A percentile compares a stretch with the other conserved stretches of the same genome.
Conservation (phyloP, 805 yeast species). For the Citeromyces matritensis region DNA sequence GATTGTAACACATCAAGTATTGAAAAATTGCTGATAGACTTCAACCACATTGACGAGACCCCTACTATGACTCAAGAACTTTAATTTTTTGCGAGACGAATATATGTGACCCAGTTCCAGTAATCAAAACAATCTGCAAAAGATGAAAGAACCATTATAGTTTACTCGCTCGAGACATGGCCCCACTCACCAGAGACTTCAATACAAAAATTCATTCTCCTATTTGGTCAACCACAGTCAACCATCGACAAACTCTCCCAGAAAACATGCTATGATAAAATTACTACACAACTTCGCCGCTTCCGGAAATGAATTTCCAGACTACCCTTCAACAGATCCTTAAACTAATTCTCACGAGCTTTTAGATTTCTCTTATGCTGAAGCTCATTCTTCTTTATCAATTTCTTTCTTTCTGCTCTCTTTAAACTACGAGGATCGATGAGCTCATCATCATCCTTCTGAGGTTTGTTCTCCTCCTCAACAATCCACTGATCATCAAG, state of each 20-base stretch:
- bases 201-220: background rate
- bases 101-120: too few relatives aligned
- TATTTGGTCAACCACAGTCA: background rate
- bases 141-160: too few relatives aligned
- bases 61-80: too few relatives aligned
- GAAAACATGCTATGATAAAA: background rate
- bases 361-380: constrained; percentile 75
- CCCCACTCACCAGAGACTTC: background rate
- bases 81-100: too few relatives aligned
- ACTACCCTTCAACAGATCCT: background rate
- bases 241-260: background rate
- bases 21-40: too few relatives aligned
- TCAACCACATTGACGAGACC: too few relatives aligned
- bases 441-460: constrained; percentile 44
- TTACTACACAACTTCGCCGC: background rate
- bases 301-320: too few relatives aligned
- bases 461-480: constrained; percentile 59
- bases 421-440: constrained; percentile 76
- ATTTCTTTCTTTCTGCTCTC: constrained; percentile 72
- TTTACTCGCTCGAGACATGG: too few relatives aligned
- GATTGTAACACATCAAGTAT: too few relatives aligned
- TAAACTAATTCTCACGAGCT: constrained; percentile 8
- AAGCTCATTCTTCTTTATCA: constrained; percentile 69
- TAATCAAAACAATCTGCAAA: too few relatives aligned
- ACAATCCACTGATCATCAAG: constrained; percentile 90